phyloP scores from a whole-genome alignment of 371 early-diverging fungal genomes.

The Choanephora cucurbitarum region DNA sequence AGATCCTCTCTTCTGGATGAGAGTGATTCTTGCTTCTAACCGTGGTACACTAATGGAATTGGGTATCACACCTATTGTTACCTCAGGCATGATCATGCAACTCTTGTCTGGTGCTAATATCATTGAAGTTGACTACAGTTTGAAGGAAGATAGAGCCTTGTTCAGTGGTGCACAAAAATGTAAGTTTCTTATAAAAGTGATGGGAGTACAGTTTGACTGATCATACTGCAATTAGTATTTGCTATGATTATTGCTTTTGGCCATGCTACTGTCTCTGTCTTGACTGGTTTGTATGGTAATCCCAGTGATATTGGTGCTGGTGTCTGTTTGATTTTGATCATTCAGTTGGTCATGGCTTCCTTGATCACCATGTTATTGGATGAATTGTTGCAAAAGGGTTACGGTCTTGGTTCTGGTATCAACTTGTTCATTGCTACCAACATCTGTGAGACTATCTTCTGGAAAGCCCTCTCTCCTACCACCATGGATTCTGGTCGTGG shows the following conservation, averaged over 20 bases:
- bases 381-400: slow-evolving; percentile 99
- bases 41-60: slow-evolving; percentile 99
- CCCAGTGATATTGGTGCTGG: slow-evolving; percentile 96
- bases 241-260: slow-evolving; percentile 97
- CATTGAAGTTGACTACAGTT: slow-evolving; percentile 97
- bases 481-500: slow-evolving; percentile 99
- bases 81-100: slow-evolving; percentile 99
- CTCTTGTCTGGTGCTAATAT: slow-evolving; percentile 96
- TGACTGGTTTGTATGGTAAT: slow-evolving; percentile 98
- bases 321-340: slow-evolving; percentile 93
- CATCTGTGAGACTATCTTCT: slow-evolving; percentile 99
- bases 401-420: slow-evolving; percentile 99
- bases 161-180: slow-evolving; percentile 98
- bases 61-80: slow-evolving; percentile 99
- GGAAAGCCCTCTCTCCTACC: slow-evolving; percentile 99
- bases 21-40: slow-evolving; percentile 99
- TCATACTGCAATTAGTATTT: slow-evolving; percentile 81
- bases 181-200: too few relatives aligned
- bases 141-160: slow-evolving; percentile 99
- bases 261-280: slow-evolving; percentile 98
- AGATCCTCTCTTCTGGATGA: slow-evolving; percentile 99
- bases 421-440: slow-evolving; percentile 99
- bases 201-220: too few relatives aligned
- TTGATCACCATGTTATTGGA: slow-evolving; percentile 99
- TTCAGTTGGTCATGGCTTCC: slow-evolving; percentile 98